Conservation (phyloP, 352 stramenopile species). For the Phytophthora niederhauseri region DNA sequence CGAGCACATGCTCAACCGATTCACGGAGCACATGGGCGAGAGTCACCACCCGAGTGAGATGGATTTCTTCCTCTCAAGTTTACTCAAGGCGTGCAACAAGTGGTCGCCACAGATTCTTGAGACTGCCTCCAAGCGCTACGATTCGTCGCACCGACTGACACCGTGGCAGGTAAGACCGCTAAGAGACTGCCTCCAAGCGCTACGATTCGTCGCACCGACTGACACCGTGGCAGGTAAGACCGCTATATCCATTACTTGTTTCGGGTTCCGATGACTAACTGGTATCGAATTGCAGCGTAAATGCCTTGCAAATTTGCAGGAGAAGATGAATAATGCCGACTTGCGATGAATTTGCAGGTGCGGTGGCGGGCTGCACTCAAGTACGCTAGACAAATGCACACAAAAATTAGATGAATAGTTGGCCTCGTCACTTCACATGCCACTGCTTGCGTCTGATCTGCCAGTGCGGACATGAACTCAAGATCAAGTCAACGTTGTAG, state of each 20-base stretch:
- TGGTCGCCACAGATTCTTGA: slow-evolving; percentile 61
- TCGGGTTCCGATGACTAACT: slow-evolving; percentile 4
- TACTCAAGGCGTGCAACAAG: slow-evolving; percentile 64
- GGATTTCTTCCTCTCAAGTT: slow-evolving; percentile 53
- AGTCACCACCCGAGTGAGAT: slow-evolving; percentile 50
- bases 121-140: slow-evolving; percentile 54
- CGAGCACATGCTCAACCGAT: slow-evolving; percentile 55
- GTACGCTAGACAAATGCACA: slow-evolving; percentile 17
- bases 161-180: slow-evolving; percentile 64
- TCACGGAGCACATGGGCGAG: slow-evolving; percentile 41
- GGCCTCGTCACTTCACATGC: neutral
- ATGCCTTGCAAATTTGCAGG: slow-evolving; percentile 59
- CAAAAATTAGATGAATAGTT: slow-evolving; percentile 19
- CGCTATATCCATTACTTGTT: neutral
- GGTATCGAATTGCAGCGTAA: slow-evolving; percentile 38
- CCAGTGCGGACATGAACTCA: neutral
- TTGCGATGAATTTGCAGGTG: slow-evolving; percentile 45
- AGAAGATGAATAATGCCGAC: slow-evolving; percentile 56
- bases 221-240: slow-evolving; percentile 66
- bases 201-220: slow-evolving; percentile 55
- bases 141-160: slow-evolving; percentile 46
- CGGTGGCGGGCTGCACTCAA: slow-evolving; percentile 5
- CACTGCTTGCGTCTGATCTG: neutral
- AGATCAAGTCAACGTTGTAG: neutral
- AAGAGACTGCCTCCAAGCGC: slow-evolving; percentile 50